Conservation (phyloP, 768 basidiomycete species). For the Boletus vermiculosoides region DNA sequence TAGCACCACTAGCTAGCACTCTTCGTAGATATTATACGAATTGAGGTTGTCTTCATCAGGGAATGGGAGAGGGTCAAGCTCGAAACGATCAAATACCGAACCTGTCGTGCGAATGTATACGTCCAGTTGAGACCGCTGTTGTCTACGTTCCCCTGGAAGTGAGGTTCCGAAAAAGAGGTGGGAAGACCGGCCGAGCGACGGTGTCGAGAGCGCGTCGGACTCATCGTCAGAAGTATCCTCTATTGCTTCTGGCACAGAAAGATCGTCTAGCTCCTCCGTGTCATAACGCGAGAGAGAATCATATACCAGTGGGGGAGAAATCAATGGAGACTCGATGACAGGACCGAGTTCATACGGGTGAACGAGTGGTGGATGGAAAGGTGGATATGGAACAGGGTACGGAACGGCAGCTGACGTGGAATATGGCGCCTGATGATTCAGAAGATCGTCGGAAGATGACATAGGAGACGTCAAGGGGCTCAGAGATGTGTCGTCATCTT, state of each 20-base stretch:
- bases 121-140: constrained; percentile 48
- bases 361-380: constrained; percentile 56
- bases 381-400: constrained; percentile 69
- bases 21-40: constrained; percentile 56
- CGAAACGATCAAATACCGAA: constrained; percentile 62
- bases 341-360: constrained; percentile 51
- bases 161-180: constrained; percentile 52
- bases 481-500: constrained; percentile 55
- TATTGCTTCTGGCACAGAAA: constrained; percentile 75
- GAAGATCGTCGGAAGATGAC: constrained; percentile 77
- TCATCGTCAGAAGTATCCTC: constrained; percentile 86
- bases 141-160: constrained; percentile 50
- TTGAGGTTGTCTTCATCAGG: constrained; percentile 47
- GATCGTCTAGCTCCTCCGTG: constrained; percentile 63
- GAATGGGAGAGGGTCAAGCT: constrained; percentile 72
- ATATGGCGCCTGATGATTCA: constrained; percentile 49
- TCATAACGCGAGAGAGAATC: constrained; percentile 65
- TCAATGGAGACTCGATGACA: constrained; percentile 41
- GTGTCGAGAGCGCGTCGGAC: constrained; percentile 67
- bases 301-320: constrained; percentile 37
- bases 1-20: constrained; percentile 63
- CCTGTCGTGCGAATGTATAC: constrained; percentile 62
- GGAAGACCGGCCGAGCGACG: constrained; percentile 57
- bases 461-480: constrained; percentile 68
- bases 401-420: constrained; percentile 46